Percentiles rank a stretch among this genome's conserved stretches.
phyloP scores from a whole-genome alignment of 1,139 yeast species.

The Kodamaea fungicola region DNA sequence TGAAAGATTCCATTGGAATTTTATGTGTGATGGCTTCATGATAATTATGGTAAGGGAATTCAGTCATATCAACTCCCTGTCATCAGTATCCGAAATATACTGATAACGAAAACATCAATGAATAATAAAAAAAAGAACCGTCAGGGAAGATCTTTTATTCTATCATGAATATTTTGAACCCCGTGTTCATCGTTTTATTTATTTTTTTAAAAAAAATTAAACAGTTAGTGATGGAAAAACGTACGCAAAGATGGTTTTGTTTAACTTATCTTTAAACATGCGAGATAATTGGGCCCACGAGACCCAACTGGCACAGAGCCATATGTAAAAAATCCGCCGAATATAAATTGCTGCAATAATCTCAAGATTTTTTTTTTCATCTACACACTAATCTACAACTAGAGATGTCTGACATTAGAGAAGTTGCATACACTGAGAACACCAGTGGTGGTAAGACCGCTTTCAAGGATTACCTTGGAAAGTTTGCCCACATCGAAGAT shows the following conservation, averaged over 20 bases:
- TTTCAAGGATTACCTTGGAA: conserved; percentile 80
- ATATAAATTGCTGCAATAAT: not conserved
- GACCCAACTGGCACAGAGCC: not conserved
- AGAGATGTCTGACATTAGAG: conserved; percentile 24
- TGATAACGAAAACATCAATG: too few species aligned
- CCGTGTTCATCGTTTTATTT: not conserved
- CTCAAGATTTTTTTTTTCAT: not conserved
- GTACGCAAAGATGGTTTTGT: not conserved
- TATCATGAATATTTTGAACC: not conserved
- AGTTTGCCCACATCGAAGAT: conserved; percentile 80
- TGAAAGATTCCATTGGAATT: too few species aligned
- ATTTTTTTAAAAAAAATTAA: not conserved
- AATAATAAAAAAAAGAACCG: not conserved
- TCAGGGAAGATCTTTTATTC: not conserved
- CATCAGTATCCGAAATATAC: too few species aligned
- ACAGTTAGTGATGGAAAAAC: not conserved
- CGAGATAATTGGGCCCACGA: not conserved
- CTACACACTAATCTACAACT: not conserved
- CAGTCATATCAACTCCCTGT: too few species aligned
- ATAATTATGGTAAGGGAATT: too few species aligned
- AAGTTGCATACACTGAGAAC: conserved; percentile 17
- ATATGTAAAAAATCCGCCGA: not conserved
- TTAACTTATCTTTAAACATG: not conserved
- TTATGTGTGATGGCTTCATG: too few species aligned
- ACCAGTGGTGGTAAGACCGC: conserved; percentile 79